Evolutionary conservation across 805 yeast species (phyloP).

Genomic region (Kluyveromyces starmeri): DNA sequence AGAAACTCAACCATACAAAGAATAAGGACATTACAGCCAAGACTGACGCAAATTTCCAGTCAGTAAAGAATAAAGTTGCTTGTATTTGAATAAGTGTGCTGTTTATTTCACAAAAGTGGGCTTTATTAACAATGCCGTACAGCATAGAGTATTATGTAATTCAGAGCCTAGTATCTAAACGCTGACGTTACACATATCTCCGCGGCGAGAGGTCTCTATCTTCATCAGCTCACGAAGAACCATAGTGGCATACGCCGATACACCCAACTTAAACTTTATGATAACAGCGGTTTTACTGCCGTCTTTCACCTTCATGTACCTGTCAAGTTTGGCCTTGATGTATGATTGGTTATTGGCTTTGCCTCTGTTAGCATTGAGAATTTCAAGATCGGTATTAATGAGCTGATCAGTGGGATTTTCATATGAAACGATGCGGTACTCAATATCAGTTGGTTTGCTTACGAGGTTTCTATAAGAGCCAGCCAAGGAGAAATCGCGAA

Average conservation of each 20-base stretch:
- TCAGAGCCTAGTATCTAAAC: no score
- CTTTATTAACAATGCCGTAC: no score
- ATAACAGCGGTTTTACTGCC: conserved; percentile 55
- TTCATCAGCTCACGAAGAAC: conserved; percentile 86
- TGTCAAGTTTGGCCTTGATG: conserved; percentile 24
- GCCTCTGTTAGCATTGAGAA: conserved; percentile 33
- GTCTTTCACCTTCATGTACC: conserved; percentile 28
- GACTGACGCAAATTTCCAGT: no score
- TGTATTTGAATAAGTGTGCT: no score
- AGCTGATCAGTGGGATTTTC: conserved; percentile 57
- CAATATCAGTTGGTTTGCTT: conserved; percentile 54
- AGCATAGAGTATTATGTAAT: no score
- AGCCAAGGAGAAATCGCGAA: conserved; percentile 81
- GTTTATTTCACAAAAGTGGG: no score
- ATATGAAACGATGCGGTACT: conserved; percentile 56
- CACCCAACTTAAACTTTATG: conserved; percentile 66
- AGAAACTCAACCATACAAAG: no score
- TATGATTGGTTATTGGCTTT: conserved; percentile 26
- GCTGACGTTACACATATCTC: conserved; percentile 38
- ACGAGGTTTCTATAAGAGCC: conserved; percentile 80
- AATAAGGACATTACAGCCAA: no score
- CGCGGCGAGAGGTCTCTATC: conserved; percentile 54
- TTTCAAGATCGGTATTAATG: conserved; percentile 68
- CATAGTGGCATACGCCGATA: conserved; percentile 96
- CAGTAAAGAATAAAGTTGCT: no score